A percentile compares a stretch with the other conserved stretches of the same genome.
Conservation (phyloP, 1,284 basidiomycete genomes). For the Inonotus hispidus region DNA sequence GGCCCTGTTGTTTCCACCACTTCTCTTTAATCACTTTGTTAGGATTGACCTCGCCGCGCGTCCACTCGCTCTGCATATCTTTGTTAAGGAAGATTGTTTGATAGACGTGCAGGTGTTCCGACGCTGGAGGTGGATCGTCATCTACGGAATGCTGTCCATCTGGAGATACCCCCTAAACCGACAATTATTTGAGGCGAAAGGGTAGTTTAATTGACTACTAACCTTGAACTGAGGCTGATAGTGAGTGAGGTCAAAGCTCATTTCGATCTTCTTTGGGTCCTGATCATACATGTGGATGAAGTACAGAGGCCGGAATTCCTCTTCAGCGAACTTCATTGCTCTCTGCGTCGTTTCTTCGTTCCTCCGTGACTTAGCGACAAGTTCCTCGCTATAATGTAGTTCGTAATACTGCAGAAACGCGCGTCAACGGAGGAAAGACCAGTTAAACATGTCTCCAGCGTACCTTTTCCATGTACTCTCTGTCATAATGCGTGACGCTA, state of each 20-base stretch:
- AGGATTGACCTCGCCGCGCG: conserved; percentile 42
- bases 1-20: conserved; percentile 60
- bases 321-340: conserved; percentile 40
- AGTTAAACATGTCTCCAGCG: too few relatives aligned
- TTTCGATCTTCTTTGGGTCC: conserved; percentile 54
- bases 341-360: conserved; percentile 33
- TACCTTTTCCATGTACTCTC: conserved; percentile 47
- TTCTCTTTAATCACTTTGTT: conserved; percentile 49
- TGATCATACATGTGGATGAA: conserved; percentile 52
- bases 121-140: conserved; percentile 24
- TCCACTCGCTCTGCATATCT: conserved; percentile 46
- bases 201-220: conserved; percentile 19
- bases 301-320: conserved; percentile 49
- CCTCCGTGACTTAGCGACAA: conserved; percentile 29
- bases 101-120: conserved; percentile 47
- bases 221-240: conserved; percentile 51
- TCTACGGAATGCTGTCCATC: conserved; percentile 5
- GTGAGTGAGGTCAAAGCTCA: conserved; percentile 55
- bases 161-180: conserved; percentile 15
- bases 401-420: neutral
- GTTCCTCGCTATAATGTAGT: neutral
- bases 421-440: too few relatives aligned
- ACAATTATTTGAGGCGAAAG: conserved; percentile 22
- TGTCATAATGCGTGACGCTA: conserved; percentile 53
- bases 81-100: conserved; percentile 62